These are phyloP conservation scores for Cryptococcus floricola DNA, from an alignment of 1,284 basidiomycete species.

Conservation along the genomic window DNA sequence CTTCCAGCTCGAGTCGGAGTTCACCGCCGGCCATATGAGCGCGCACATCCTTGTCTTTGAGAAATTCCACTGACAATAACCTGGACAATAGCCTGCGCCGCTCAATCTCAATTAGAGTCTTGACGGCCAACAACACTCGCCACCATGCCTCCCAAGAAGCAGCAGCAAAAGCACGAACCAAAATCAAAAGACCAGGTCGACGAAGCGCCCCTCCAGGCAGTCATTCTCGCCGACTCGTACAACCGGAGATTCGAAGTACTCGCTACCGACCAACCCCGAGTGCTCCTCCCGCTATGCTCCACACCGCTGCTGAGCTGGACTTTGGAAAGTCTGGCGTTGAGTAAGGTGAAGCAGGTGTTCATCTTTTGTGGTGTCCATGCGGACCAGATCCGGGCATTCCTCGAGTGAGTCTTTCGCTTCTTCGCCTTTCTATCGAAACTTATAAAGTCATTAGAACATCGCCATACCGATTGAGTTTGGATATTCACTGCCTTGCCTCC, in stretches of 20 bases:
- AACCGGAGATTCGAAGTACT: constrained; percentile 87
- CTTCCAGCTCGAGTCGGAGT: no score
- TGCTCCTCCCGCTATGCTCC: constrained; percentile 89
- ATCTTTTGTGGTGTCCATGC: constrained; percentile 86
- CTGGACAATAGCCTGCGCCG: not conserved
- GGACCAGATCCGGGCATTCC: constrained; percentile 72
- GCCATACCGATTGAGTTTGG: constrained; percentile 61
- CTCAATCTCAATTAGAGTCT: not conserved
- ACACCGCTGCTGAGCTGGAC: constrained; percentile 93
- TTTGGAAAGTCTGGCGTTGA: constrained; percentile 84
- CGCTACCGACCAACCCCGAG: constrained; percentile 74
- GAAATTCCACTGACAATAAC: not conserved
- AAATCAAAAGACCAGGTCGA: constrained; percentile 51
- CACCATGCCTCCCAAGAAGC: constrained; percentile 44
- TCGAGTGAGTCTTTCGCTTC: constrained; percentile 58
- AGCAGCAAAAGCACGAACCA: constrained; percentile 23
- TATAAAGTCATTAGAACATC: constrained; percentile 20
- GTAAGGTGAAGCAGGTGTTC: constrained; percentile 92
- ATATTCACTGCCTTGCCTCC: constrained; percentile 81
- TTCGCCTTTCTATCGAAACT: not conserved
- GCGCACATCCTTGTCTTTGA: not conserved
- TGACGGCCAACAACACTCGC: not conserved
- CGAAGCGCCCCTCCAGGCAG: constrained; percentile 80
- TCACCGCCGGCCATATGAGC: no score
- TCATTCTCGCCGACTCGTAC: constrained; percentile 91